A percentile compares a stretch with the other conserved stretches of the same genome.
Conservation (phyloP, 2,329 filamentous ascomycete genomes). For the Didymella arachidicola region DNA sequence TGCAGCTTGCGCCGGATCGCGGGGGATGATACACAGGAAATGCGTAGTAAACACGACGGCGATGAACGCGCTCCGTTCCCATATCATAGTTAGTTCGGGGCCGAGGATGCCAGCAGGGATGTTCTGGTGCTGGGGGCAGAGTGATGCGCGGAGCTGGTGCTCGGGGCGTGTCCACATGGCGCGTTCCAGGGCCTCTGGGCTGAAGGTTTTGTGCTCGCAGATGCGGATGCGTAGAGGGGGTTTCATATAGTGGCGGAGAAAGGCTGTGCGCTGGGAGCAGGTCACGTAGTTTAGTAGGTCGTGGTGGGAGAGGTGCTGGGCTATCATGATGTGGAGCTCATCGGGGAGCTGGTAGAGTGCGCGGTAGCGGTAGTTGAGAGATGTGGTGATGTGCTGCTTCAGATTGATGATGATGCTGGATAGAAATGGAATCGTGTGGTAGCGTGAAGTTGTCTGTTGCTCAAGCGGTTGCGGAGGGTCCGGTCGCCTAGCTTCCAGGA, state of each 20-base stretch:
- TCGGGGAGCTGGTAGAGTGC: background rate
- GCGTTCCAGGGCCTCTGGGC: background rate
- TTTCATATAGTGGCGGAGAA: background rate
- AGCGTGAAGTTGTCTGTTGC: background rate
- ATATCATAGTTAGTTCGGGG: background rate
- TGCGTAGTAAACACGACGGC: background rate
- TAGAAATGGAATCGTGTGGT: background rate
- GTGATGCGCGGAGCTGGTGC: too few species aligned
- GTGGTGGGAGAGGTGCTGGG: background rate
- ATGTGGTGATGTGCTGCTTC: background rate
- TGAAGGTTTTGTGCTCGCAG: background rate
- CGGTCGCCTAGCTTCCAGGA: background rate
- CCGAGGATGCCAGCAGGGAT: background rate
- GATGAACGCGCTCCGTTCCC: background rate
- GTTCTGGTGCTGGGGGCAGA: background rate
- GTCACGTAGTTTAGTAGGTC: background rate
- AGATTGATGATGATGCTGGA: background rate
- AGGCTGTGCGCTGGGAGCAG: background rate
- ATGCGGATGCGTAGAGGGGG: background rate
- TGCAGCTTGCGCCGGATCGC: too few species aligned
- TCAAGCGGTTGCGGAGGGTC: background rate
- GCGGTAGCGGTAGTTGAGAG: background rate
- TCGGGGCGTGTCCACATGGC: background rate
- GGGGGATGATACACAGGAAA: background rate
- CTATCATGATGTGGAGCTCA: background rate